Base-by-base conservation (phyloP, 23 red algal species). In the Chondrus crispus region DNA sequence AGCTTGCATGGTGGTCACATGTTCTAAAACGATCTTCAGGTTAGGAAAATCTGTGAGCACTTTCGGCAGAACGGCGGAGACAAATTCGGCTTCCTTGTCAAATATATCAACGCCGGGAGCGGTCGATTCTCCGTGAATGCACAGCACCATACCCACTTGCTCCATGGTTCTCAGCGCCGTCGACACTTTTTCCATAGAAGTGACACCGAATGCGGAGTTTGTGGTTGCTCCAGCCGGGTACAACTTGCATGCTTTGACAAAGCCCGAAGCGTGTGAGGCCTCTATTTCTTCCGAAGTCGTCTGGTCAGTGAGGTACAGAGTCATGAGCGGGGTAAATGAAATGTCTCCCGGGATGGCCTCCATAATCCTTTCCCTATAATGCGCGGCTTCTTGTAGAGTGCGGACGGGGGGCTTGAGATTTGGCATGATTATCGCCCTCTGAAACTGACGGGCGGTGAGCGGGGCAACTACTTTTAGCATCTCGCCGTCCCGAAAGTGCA, bases 201-300 rank as follows among this genome's bases (percentile, higher is more conserved):
- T 93, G 75, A 98, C 96, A n/a, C 97, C 97, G 30, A 43, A 50
- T 28, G 88, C 86, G 3, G 97, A 95, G 63, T 98, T 96, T 38
- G 97, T 98, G 2, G 97, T 98, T 2, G 94, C 97, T 33, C 97
- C 97, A 2, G 97, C 97, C 29, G 94, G 97, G 51, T 99, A 99
- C 60, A 94, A 71, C 62, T 99, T 99, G 70, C 86, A 96, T 18
- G 97, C 94, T n/a, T 90, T 86, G 11, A 98, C 89, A 9, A 94
- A 49, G 16, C 81, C 84, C n/a, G 88, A 62, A 13, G 62, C 78
- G 41, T 91, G 63, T 1, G 97, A 93, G 46, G 63, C 90, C 10
- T 53, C 48, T 54, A 98, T 94, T 9, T 63, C 74, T 60, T 96
- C 74, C 41, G 76, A 33, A 29, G 90, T 94, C 1, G 97, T 98